phyloP scores from a whole-genome alignment of 768 basidiomycete genomes.

The Imleria badia region DNA sequence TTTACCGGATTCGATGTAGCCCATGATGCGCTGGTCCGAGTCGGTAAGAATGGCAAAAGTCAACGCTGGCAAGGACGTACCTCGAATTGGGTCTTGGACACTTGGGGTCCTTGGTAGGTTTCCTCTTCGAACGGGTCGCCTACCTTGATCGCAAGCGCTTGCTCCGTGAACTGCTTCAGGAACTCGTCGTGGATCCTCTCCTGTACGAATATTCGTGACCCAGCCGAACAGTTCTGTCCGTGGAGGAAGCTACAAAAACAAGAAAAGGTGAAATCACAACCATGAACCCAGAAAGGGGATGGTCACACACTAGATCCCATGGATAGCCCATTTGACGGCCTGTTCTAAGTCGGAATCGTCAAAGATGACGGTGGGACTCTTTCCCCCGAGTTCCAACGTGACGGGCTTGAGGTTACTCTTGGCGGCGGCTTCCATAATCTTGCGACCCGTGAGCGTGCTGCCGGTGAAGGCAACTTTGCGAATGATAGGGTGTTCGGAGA shows the following conservation, averaged over 20 bases:
- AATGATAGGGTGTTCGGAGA: constrained; percentile 6
- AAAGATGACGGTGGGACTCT: constrained; percentile 12
- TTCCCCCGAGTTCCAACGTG: constrained; percentile 12
- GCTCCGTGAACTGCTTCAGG: neutral
- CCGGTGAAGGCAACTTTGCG: constrained; percentile 11
- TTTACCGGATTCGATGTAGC: constrained; percentile 11
- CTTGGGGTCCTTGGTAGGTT: constrained; percentile 12
- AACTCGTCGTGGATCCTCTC: constrained; percentile 7
- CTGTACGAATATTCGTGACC: constrained; percentile 12
- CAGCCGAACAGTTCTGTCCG: constrained; percentile 9
- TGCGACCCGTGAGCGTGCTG: constrained; percentile 10
- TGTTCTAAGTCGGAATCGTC: constrained; percentile 11
- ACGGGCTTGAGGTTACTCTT: constrained; percentile 10
- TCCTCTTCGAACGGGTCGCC: constrained; percentile 4
- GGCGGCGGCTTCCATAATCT: constrained; percentile 12
- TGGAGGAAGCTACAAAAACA: constrained; percentile 4
- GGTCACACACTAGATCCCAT: constrained; percentile 9
- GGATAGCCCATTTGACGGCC: constrained; percentile 10
- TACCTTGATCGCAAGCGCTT: constrained; percentile 10
- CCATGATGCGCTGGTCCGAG: constrained; percentile 9
- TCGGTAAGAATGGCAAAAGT: neutral
- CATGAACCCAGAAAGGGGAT: neutral
- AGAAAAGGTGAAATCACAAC: neutral
- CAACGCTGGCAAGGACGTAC: neutral
- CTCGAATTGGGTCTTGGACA: constrained; percentile 10